These are phyloP conservation scores for Mycena citricolor DNA, from an alignment of 1,284 basidiomycete genomes.

Conservation along the genomic window DNA sequence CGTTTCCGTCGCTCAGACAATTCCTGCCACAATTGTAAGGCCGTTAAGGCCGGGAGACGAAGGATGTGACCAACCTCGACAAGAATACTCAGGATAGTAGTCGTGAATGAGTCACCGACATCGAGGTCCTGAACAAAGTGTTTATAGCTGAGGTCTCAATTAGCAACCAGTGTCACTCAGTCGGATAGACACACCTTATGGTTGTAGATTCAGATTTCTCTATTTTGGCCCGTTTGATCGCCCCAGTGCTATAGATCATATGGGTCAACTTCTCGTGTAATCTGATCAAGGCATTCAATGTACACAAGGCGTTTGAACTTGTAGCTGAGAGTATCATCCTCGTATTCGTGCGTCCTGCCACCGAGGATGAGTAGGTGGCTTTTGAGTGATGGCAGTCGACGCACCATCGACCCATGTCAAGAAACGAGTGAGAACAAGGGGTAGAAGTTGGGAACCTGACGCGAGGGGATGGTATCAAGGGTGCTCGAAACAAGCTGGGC, in stretches of 20 bases:
- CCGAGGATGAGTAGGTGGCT: neutral
- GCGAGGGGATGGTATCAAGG: no score
- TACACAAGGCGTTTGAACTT: conserved; percentile 25
- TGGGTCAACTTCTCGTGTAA: neutral
- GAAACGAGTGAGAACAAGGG: neutral
- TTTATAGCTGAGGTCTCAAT: conserved; percentile 14
- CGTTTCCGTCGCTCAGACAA: conserved; percentile 65
- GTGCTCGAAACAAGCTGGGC: no score
- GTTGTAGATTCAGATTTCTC: conserved; percentile 22
- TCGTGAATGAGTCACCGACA: conserved; percentile 21
- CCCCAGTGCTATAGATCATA: conserved; percentile 16
- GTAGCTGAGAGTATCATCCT: conserved; percentile 17
- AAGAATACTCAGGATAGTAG: conserved; percentile 19
- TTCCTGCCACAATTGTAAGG: conserved; percentile 47
- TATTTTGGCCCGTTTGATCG: conserved; percentile 22
- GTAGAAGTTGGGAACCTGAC: no score
- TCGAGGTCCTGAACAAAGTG: conserved; percentile 23
- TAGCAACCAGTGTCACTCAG: neutral
- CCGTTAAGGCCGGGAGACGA: neutral
- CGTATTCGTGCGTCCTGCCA: conserved; percentile 16
- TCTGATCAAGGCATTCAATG: neutral
- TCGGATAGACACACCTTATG: conserved; percentile 16
- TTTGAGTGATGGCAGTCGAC: neutral
- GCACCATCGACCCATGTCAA: conserved; percentile 22
- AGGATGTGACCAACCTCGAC: conserved; percentile 13